Base-by-base conservation (phyloP, 2,329 filamentous ascomycete species). In the Sarocladium brachiariae region DNA sequence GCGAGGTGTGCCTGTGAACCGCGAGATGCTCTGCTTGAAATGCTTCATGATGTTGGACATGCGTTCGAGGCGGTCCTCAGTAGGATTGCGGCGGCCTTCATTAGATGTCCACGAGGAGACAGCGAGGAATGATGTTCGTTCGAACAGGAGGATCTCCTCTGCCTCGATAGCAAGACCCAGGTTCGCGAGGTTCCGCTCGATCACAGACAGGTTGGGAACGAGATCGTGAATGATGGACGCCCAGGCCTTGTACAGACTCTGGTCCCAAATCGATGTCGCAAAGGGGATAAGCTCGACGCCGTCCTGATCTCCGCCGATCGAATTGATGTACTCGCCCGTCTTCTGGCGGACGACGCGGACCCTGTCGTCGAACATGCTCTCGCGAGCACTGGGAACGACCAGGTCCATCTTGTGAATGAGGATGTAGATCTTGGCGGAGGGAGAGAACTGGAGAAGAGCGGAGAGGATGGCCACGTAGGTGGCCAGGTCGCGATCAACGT, bases 341-440 rank as follows among this genome's bases (percentile, higher is more conserved):
- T 89, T 88, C 56, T 83, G 80, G 52, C 85, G 81, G 55, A 96
- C 88, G 51, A 90, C 74, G 25, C 81, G 76, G 21, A 90, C 85
- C 54, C 89, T 85, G 61, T 95, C 87, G 55, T 92, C 84, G 67
- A 95, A 96, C 56, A 96, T 82, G 52, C 81, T 74, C 63, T 90
- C 84, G 54, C 91, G 87, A 58, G 86, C 81, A 52, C 86, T 80
- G 34, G 84, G 80, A 58, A 91, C 87, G 46, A 97, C 89, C 23
- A 99, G 80, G 66, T 99, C 93, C 87, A 99, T 96, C 71, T 99
- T 99, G 83, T 99, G 93, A 58, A 99, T 87, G 39, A 99, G 81
- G 54, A 93, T 87, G 71, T 97, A 99, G 61, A 99, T 85, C 65
- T 88, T 87, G 55, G 92, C 89, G 2, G 75, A 73, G 27, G 80